phyloP scores from a whole-genome alignment of 208 protist genomes.

The Trypanosoma boissoni region DNA sequence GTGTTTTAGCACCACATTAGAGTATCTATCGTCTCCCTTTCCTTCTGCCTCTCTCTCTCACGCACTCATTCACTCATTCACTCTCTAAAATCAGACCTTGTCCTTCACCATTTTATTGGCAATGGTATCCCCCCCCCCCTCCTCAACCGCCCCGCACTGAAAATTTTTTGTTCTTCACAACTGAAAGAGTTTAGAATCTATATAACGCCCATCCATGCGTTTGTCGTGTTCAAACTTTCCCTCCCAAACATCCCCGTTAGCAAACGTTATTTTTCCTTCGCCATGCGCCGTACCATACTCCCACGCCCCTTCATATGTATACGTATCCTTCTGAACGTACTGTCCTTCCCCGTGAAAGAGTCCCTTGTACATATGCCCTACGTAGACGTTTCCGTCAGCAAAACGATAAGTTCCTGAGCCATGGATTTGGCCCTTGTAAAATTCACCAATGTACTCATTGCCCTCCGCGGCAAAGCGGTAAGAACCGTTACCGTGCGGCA shows the following conservation, averaged over 20 bases:
- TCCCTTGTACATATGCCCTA: constrained; percentile 38
- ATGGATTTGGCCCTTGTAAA: constrained; percentile 38
- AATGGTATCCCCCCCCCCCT: not conserved
- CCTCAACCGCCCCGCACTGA: too few relatives aligned
- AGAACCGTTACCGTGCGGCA: constrained; percentile 52
- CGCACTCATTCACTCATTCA: too few relatives aligned
- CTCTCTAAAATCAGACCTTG: too few relatives aligned
- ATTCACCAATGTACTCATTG: constrained; percentile 53
- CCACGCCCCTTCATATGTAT: constrained; percentile 74
- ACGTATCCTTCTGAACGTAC: constrained; percentile 34
- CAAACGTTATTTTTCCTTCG: constrained; percentile 47
- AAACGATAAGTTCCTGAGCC: constrained; percentile 55
- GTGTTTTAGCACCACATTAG: too few relatives aligned
- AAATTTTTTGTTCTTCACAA: constrained; percentile 9
- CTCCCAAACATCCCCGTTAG: constrained; percentile 71
- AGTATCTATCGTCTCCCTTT: too few relatives aligned
- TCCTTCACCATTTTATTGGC: too few relatives aligned
- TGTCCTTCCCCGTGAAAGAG: constrained; percentile 51
- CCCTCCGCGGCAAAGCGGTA: constrained; percentile 44
- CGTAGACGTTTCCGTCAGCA: constrained; percentile 61
- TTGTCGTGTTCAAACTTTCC: constrained; percentile 45
- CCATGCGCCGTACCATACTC: constrained; percentile 56
- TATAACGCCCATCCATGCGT: constrained; percentile 46
- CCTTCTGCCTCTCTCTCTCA: too few relatives aligned
- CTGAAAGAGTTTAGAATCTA: constrained; percentile 21